phyloP scores from a whole-genome alignment of 805 yeast genomes.

The Yueomyces sp. region DNA sequence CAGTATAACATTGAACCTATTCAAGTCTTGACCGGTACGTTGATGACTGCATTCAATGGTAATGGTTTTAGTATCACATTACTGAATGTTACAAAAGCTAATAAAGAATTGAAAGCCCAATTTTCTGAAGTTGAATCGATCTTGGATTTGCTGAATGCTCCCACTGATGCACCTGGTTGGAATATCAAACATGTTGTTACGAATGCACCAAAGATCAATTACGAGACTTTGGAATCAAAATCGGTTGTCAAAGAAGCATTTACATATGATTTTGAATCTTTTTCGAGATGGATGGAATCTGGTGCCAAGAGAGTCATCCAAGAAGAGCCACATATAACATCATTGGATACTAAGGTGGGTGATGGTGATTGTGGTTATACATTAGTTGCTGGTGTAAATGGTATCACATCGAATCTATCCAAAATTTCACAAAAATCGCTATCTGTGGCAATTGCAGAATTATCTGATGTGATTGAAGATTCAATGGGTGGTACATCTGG shows the following conservation, averaged over 20 bases:
- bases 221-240: constrained; percentile 17
- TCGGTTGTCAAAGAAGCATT: constrained; percentile 26
- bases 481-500: constrained; percentile 99
- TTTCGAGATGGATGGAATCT: constrained; percentile 28
- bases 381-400: constrained; percentile 67
- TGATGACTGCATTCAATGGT: constrained; percentile 82
- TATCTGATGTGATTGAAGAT: constrained; percentile 75
- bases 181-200: constrained; percentile 13
- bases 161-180: constrained; percentile 82
- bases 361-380: constrained; percentile 98
- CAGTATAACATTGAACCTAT: constrained; percentile 47
- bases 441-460: constrained; percentile 47
- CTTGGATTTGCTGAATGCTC: constrained; percentile 49
- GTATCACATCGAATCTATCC: constrained; percentile 43
- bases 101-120: constrained; percentile 23
- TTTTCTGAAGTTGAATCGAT: constrained; percentile 23
- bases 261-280: constrained; percentile 20
- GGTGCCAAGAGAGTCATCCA: constrained; percentile 41
- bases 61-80: constrained; percentile 85
- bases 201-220: constrained; percentile 22
- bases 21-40: constrained; percentile 60
- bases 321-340: constrained; percentile 75
- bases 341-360: constrained; percentile 79
- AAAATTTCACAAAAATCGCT: constrained; percentile 28
- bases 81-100: constrained; percentile 49